phyloP scores from a whole-genome alignment of 768 basidiomycete species.

The Boletus rufocinnamomeus region DNA sequence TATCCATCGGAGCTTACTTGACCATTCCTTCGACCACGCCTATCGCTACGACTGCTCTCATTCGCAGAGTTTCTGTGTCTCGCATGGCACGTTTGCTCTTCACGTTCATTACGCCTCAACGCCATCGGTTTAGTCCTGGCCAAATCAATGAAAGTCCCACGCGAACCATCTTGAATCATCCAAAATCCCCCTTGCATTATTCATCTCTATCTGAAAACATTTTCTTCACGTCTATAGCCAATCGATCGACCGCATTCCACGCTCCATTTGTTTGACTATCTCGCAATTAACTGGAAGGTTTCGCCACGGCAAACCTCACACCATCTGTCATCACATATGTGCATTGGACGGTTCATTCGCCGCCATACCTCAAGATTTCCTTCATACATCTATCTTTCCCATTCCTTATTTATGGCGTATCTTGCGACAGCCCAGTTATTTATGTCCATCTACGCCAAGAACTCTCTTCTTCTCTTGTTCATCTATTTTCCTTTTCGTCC shows the following conservation, averaged over 20 bases:
- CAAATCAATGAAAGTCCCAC: constrained; percentile 12
- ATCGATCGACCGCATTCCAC: constrained; percentile 29
- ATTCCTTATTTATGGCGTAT: constrained; percentile 35
- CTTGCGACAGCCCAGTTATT: constrained; percentile 28
- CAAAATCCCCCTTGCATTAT: constrained; percentile 22
- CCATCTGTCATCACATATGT: constrained; percentile 32
- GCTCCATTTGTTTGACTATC: constrained; percentile 35
- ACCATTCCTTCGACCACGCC: constrained; percentile 9
- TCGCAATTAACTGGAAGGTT: constrained; percentile 18
- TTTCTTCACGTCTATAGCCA: constrained; percentile 25
- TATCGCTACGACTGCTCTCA: constrained; percentile 16
- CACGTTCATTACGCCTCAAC: constrained; percentile 19
- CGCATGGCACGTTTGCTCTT: constrained; percentile 17
- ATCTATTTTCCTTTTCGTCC: constrained; percentile 1
- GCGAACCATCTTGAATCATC: constrained; percentile 14
- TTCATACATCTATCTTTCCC: constrained; percentile 17
- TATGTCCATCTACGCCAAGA: constrained; percentile 35
- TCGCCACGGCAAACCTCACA: constrained; percentile 13
- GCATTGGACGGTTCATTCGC: constrained; percentile 33
- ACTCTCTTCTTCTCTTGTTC: background rate
- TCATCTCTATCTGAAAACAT: constrained; percentile 20
- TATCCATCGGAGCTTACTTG: constrained; percentile 5
- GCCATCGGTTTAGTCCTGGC: constrained; percentile 15
- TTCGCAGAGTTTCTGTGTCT: constrained; percentile 14
- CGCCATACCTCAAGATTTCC: constrained; percentile 22